Percentiles rank a stretch among this genome's conserved stretches.
Conservation (phyloP, 495 filamentous ascomycete genomes). For the Hyaloscypha hepaticicola region DNA sequence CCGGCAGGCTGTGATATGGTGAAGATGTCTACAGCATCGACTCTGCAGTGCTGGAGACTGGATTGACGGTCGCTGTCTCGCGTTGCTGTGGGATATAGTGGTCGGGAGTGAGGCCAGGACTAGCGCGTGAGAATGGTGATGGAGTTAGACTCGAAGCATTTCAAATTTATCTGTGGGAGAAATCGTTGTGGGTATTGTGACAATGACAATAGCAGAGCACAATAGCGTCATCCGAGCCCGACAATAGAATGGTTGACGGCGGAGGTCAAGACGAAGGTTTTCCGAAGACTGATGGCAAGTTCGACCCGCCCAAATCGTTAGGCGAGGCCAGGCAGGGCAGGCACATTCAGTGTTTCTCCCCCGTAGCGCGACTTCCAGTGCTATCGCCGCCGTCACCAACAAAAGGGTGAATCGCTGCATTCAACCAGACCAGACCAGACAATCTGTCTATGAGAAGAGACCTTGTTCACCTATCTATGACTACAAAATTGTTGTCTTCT, state of each 20-base stretch:
- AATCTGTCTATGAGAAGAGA: too few relatives aligned
- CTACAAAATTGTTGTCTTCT: not conserved
- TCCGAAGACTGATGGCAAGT: too few relatives aligned
- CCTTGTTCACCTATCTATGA: not conserved
- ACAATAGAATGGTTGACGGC: too few relatives aligned
- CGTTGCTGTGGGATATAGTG: constrained; percentile 7
- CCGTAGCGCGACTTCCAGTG: too few relatives aligned
- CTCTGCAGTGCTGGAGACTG: constrained; percentile 8
- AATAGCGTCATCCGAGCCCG: not conserved
- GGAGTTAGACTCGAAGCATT: constrained; percentile 23
- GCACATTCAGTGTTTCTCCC: too few relatives aligned
- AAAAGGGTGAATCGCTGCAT: not conserved
- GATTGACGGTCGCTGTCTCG: not conserved
- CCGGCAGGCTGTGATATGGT: constrained; percentile 10
- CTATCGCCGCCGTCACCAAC: too few relatives aligned
- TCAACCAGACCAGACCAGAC: not conserved
- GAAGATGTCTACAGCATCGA: constrained; percentile 18
- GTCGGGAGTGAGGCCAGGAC: constrained; percentile 22
- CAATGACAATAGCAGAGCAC: not conserved
- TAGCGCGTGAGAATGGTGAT: constrained; percentile 1
- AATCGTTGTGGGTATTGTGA: not conserved
- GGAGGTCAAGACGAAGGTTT: too few relatives aligned
- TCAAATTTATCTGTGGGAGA: constrained; percentile 1
- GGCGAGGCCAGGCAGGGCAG: too few relatives aligned
- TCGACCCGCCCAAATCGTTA: too few relatives aligned